Conservation (phyloP, 2,329 filamentous ascomycete genomes). For the Aspergillus thermomutatus region DNA sequence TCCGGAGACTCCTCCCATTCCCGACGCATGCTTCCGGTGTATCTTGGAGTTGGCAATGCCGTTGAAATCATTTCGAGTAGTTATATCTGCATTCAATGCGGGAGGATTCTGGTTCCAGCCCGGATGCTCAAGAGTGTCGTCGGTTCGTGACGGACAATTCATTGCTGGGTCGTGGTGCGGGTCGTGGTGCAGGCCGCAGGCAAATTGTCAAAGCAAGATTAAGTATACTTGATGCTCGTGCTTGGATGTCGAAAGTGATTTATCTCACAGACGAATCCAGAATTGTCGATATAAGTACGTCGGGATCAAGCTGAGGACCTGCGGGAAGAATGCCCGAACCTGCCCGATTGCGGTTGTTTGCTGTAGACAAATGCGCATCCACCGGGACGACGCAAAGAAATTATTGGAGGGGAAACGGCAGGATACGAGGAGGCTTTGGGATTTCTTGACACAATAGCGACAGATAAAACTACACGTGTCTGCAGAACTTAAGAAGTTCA, state of each 20-base stretch:
- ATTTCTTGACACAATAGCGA: background rate
- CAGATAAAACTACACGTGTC: background rate
- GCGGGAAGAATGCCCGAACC: slow-evolving; percentile 18
- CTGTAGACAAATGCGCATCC: slow-evolving; percentile 1
- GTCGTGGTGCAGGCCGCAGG: background rate
- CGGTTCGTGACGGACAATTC: slow-evolving; percentile 64
- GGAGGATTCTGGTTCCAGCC: slow-evolving; percentile 62
- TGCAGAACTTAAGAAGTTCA: background rate
- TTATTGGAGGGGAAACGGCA: slow-evolving; percentile 5
- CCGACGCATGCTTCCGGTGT: slow-evolving; percentile 40
- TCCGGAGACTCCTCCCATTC: slow-evolving; percentile 15
- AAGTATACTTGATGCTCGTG: background rate
- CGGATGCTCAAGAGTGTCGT: slow-evolving; percentile 51
- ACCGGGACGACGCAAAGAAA: background rate
- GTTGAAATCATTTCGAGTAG: slow-evolving; percentile 61
- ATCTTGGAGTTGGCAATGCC: slow-evolving; percentile 57
- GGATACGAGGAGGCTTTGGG: background rate
- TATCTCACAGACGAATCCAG: background rate
- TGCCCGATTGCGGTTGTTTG: slow-evolving; percentile 17
- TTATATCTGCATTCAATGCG: slow-evolving; percentile 56
- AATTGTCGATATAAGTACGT: slow-evolving; percentile 1
- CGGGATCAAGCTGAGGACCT: slow-evolving; percentile 6
- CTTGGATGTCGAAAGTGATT: background rate
- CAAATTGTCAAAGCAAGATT: background rate
- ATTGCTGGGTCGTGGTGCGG: slow-evolving; percentile 36